Evolutionary conservation across 306 rosid genomes (phyloP).

Genomic region (Lablab purpureus): DNA sequence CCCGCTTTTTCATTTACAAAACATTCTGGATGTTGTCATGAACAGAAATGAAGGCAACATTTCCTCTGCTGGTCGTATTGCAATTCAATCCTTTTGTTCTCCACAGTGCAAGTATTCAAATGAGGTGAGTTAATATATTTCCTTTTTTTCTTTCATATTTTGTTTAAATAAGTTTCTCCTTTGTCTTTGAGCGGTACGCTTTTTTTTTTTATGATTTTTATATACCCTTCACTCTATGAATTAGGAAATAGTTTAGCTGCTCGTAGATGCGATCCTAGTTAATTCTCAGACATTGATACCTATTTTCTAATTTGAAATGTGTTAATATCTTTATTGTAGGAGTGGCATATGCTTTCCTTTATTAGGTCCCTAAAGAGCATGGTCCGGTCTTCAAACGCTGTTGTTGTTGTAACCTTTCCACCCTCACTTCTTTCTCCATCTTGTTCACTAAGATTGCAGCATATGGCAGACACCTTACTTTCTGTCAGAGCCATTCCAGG

Average conservation of each 20-base stretch:
- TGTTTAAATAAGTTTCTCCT: slow-evolving; percentile 27
- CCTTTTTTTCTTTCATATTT: neutral
- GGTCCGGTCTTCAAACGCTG: slow-evolving; percentile 77
- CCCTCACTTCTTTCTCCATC: slow-evolving; percentile 73
- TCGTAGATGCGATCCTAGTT: slow-evolving; percentile 8
- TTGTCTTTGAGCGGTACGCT: neutral
- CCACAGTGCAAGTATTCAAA: slow-evolving; percentile 80
- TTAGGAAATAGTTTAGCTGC: slow-evolving; percentile 9
- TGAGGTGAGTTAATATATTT: slow-evolving; percentile 60
- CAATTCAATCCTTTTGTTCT: slow-evolving; percentile 90
- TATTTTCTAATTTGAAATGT: slow-evolving; percentile 20
- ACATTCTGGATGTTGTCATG: slow-evolving; percentile 34
- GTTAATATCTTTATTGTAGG: slow-evolving; percentile 56
- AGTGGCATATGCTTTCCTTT: slow-evolving; percentile 91
- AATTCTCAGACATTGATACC: neutral
- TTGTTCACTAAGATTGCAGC: slow-evolving; percentile 82
- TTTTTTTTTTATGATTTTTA: slow-evolving; percentile 15
- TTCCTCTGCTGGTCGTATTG: slow-evolving; percentile 73
- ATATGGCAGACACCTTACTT: slow-evolving; percentile 90
- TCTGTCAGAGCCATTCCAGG: slow-evolving; percentile 90
- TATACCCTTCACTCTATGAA: slow-evolving; percentile 12
- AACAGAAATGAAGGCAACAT: slow-evolving; percentile 59
- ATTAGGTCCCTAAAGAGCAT: slow-evolving; percentile 73
- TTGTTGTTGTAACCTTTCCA: slow-evolving; percentile 77
- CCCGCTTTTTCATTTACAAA: slow-evolving; percentile 36